Conservation (phyloP, 208 protist species). For the Leptomonas pyrrhocoris region DNA sequence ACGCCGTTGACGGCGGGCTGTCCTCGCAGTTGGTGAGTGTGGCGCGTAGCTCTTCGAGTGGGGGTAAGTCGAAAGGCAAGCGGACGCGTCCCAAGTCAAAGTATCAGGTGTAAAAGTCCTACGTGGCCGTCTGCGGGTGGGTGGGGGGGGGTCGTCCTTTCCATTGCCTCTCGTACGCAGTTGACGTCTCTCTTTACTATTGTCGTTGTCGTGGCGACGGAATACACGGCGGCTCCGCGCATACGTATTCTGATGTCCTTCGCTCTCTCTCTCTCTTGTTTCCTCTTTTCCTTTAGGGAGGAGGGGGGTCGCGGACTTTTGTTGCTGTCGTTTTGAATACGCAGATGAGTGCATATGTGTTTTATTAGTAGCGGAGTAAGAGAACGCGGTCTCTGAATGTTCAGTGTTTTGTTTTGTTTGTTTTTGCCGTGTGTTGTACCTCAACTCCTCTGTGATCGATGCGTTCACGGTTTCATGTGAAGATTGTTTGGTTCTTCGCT, state of each 20-base stretch:
- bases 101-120: conserved; percentile 77
- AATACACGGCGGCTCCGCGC: too few relatives aligned
- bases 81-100: conserved; percentile 86
- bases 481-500: too few relatives aligned
- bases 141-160: neutral
- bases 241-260: too few relatives aligned
- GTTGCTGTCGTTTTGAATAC: too few relatives aligned
- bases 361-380: neutral
- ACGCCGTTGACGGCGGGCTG: conserved; percentile 68
- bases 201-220: neutral
- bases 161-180: neutral
- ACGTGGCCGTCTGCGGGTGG: neutral
- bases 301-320: too few relatives aligned
- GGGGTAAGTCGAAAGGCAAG: conserved; percentile 61
- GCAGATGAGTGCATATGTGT: neutral
- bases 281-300: too few relatives aligned
- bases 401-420: too few relatives aligned
- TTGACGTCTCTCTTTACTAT: neutral
- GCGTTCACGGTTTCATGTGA: too few relatives aligned
- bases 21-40: conserved; percentile 73
- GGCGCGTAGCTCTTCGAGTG: conserved; percentile 37
- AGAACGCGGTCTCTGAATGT: too few relatives aligned
- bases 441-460: too few relatives aligned
- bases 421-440: too few relatives aligned
- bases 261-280: too few relatives aligned